Conservation (phyloP, 768 basidiomycete genomes). For the Russula griseocarnosa region DNA sequence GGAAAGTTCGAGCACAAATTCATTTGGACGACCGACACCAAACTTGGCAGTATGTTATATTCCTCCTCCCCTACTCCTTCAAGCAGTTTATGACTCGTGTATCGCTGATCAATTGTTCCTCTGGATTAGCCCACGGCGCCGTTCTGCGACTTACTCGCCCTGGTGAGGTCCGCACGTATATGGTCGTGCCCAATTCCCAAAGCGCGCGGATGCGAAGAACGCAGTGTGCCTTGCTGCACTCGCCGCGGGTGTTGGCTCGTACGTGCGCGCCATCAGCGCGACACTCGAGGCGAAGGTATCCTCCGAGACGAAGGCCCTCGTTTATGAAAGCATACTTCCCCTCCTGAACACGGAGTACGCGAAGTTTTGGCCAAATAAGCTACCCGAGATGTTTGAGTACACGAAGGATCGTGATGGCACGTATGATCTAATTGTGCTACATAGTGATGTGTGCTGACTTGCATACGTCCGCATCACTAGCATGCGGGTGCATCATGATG, state of each 20-base stretch:
- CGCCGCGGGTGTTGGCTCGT: slow-evolving; percentile 55
- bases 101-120: neutral
- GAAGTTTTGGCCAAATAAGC: slow-evolving; percentile 40
- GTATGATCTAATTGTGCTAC: slow-evolving; percentile 17
- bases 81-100: too few relatives aligned
- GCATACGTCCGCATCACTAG: slow-evolving; percentile 33
- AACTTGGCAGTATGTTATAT: slow-evolving; percentile 42
- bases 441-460: slow-evolving; percentile 4
- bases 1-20: slow-evolving; percentile 43
- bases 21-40: slow-evolving; percentile 43
- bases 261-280: slow-evolving; percentile 46
- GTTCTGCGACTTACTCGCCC: slow-evolving; percentile 56
- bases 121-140: slow-evolving; percentile 52
- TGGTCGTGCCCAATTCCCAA: slow-evolving; percentile 57
- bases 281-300: slow-evolving; percentile 47
- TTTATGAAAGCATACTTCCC: slow-evolving; percentile 45
- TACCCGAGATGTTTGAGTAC: slow-evolving; percentile 41
- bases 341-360: slow-evolving; percentile 44
- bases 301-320: slow-evolving; percentile 43
- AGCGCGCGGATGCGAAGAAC: slow-evolving; percentile 61
- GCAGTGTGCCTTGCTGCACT: slow-evolving; percentile 65
- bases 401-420: slow-evolving; percentile 50
- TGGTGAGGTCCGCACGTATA: slow-evolving; percentile 49
- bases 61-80: too few relatives aligned
- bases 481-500: slow-evolving; percentile 33